A percentile compares a stretch with the other conserved stretches of the same genome.
Conservation (phyloP, 495 filamentous ascomycete species). For the Hypoxylon trugodes region DNA sequence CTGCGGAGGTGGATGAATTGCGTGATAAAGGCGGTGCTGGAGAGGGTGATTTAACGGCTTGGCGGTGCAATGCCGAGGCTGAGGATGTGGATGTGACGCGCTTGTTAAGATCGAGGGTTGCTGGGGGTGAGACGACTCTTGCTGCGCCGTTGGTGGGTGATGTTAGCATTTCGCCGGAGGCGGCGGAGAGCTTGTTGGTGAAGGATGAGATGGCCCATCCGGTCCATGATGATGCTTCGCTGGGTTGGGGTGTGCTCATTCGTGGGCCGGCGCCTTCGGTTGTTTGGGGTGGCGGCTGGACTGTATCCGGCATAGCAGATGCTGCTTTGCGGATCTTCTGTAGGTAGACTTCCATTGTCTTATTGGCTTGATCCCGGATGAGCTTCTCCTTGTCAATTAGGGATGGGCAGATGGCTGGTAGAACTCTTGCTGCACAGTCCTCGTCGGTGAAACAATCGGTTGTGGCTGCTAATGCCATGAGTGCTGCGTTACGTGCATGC, state of each 20-base stretch:
- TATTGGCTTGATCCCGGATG: slow-evolving; percentile 88
- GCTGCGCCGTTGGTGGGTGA: slow-evolving; percentile 30
- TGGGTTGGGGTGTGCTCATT: slow-evolving; percentile 75
- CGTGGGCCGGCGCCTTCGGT: slow-evolving; percentile 63
- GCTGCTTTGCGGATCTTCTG: slow-evolving; percentile 82
- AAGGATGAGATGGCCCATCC: slow-evolving; percentile 99
- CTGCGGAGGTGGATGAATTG: slow-evolving; percentile 53
- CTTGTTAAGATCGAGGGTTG: too few relatives aligned
- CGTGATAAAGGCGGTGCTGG: slow-evolving; percentile 51
- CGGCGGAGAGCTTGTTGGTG: slow-evolving; percentile 87
- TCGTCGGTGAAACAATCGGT: slow-evolving; percentile 87
- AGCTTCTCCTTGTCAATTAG: slow-evolving; percentile 90
- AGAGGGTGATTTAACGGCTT: slow-evolving; percentile 59
- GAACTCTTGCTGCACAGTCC: slow-evolving; percentile 82
- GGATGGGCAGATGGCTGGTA: slow-evolving; percentile 83
- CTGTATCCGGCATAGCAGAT: slow-evolving; percentile 81
- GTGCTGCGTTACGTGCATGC: slow-evolving; percentile 86
- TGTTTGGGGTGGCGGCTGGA: slow-evolving; percentile 58
- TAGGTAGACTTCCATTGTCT: slow-evolving; percentile 89
- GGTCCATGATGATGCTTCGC: slow-evolving; percentile 74
- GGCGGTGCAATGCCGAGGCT: slow-evolving; percentile 61
- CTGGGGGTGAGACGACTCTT: not conserved
- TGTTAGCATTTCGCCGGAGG: slow-evolving; percentile 81
- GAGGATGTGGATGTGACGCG: slow-evolving; percentile 50
- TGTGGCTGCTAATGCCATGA: slow-evolving; percentile 86